Base-by-base conservation (phyloP, 805 yeast genomes). In the Maudiozyma bulderi region DNA sequence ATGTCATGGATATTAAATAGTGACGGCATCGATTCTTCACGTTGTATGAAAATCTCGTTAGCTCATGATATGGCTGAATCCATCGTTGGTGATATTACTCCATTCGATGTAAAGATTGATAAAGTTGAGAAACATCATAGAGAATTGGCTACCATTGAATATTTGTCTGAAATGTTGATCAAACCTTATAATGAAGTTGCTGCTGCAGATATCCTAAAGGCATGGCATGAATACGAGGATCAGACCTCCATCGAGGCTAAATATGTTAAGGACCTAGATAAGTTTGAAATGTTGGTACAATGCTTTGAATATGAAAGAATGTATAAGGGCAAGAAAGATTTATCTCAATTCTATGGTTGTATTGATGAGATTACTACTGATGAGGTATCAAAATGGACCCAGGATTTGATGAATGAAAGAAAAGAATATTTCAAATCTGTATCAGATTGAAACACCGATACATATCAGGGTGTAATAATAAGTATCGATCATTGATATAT, bases 21-120 rank as follows among this genome's bases (percentile, higher is more conserved):
- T 43, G 64, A 66, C 14, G 67, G 70, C 1, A 71, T 85, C 37
- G 80, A 86, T 65, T 71, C 77, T 29, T 74, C 76, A 50, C 78
- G 78, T 57, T 88, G 96, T 71, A 84, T 82, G 50, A 84, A 85
- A 66, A 89, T 91, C 46, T 87, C 97, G 0, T 71, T 88, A 40
- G 82, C 88, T 35, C 99, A 91, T 70, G 99, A 91, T 65, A 84
- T 91, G 57, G 96, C 98, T 9, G 99, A 91, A 71, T 68, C 90
- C 5, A 70, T 91, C 30, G 98, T 93, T 8, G 99, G 99, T 30
- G 99, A 91, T 65, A 87, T 91, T 45, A 89, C 96, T 1, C 93
- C 99, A 59, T 67, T 78, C 65, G 88, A 89, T 69, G 59, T 74
- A 50, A 44, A 45, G 39, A 78, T 90, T 26, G 72, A 80, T 44